Evolutionary conservation across 2,329 filamentous ascomycete species (phyloP), one percentile per base, ranked within the genome.

Genomic region (Mollisiaceae sp.): DNA sequence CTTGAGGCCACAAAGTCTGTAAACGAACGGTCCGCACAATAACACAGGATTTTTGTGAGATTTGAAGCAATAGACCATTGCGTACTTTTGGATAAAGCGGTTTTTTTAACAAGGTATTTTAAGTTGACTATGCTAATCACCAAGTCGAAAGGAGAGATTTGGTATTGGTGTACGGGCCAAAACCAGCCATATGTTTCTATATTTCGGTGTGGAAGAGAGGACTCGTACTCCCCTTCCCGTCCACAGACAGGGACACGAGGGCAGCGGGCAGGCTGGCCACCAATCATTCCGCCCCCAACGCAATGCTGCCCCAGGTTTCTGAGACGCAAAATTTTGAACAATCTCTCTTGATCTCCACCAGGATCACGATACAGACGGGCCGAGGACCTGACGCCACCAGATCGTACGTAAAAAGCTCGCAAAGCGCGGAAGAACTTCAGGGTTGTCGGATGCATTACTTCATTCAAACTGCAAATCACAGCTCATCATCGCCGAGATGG

Each of bases 341-440:
- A 54, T 54, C 50, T 54, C 50, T 54, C 50, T 54, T 35, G 50
- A 54, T 54, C 50, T 35, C 50, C 50, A 54, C 50, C 8, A 35
- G 50, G 50, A 35, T 54, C 14, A 18, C 50, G 50, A 54, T 54
- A 54, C 9, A 54, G 50, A 54, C 50, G 50, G 50, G 50, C 24
- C 24, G 50, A 54, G 9, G 50, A 32, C 50, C 24, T 14, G n/a
- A 54, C 50, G 50, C 50, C 50, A 54, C 50, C 9, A 32, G 50
- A 54, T 54, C 50, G 24, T 54, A 54, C 50, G 50, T 54, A 54
- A 54, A 54, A 54, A 32, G 11, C 50, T 35, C 50, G 50, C 50
- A 54, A 54, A 24, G 15, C 32, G 20, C 2, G 50, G 22, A 27
- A 4, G 50, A 32, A 32, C 27, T 5, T 22, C 15, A 47, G 20